These are phyloP conservation scores for Peronospora belbahrii DNA, from an alignment of 352 stramenopile species.

Conservation along the genomic window DNA sequence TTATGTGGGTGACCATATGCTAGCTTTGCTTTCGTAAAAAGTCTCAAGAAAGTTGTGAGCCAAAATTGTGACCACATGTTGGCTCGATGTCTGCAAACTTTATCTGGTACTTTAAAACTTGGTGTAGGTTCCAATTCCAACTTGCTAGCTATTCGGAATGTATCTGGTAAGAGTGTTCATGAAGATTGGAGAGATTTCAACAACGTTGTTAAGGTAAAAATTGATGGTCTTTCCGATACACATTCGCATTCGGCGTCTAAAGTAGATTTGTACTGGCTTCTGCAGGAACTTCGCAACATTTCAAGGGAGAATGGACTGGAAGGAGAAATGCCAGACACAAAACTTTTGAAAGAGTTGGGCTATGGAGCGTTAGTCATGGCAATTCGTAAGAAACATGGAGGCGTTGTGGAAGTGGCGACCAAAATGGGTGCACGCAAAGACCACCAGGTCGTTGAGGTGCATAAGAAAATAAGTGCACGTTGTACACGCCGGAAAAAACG, in stretches of 20 bases:
- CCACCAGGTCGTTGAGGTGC: slow-evolving; percentile 36
- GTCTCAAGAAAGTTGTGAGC: neutral
- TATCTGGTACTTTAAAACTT: slow-evolving; percentile 1
- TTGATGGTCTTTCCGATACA: neutral
- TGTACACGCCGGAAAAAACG: slow-evolving; percentile 59
- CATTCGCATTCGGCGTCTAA: slow-evolving; percentile 3
- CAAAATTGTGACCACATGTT: slow-evolving; percentile 17
- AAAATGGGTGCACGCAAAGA: slow-evolving; percentile 46
- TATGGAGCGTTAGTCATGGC: slow-evolving; percentile 53
- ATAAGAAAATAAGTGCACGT: slow-evolving; percentile 61
- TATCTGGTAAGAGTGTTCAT: slow-evolving; percentile 6
- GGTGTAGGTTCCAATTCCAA: neutral
- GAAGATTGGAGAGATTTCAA: slow-evolving; percentile 57
- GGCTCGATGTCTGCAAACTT: slow-evolving; percentile 12
- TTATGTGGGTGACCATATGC: neutral
- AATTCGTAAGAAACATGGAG: slow-evolving; percentile 81
- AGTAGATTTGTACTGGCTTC: neutral
- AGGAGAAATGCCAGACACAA: slow-evolving; percentile 50
- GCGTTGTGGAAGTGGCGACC: slow-evolving; percentile 47
- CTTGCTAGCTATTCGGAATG: neutral
- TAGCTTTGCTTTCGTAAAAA: slow-evolving; percentile 2
- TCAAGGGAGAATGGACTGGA: slow-evolving; percentile 36
- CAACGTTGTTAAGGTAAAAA: slow-evolving; percentile 50
- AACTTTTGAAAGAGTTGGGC: slow-evolving; percentile 59
- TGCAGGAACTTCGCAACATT: slow-evolving; percentile 58